These are phyloP conservation scores for Phytophthora syringae DNA, from an alignment of 352 stramenopile genomes.

Conservation along the genomic window DNA sequence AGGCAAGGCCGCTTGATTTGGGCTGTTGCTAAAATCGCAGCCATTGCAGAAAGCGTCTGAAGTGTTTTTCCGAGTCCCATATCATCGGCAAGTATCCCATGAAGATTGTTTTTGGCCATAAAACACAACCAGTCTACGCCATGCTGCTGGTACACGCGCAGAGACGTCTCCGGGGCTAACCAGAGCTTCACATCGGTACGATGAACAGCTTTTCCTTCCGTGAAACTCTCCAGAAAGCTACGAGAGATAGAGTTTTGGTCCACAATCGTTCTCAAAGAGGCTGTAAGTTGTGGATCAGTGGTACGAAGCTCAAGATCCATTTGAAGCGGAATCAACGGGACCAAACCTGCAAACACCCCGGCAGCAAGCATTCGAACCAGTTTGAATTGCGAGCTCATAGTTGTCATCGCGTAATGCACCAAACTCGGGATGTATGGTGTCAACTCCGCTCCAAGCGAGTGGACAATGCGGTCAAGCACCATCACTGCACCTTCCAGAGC, in stretches of 20 bases:
- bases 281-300: conserved; percentile 6
- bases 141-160: conserved; percentile 82
- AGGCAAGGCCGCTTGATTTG: conserved; percentile 44
- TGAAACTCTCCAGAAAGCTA: conserved; percentile 69
- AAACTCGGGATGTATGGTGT: conserved; percentile 72
- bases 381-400: conserved; percentile 58
- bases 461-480: conserved; percentile 64
- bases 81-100: conserved; percentile 86
- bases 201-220: conserved; percentile 64
- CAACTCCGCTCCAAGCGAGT: conserved; percentile 37
- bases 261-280: conserved; percentile 36
- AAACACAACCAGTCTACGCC: conserved; percentile 83
- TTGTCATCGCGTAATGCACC: conserved; percentile 71
- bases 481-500: conserved; percentile 52
- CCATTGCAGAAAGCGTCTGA: conserved; percentile 92
- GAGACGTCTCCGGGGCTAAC: conserved; percentile 33
- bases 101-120: conserved; percentile 72
- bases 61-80: conserved; percentile 96
- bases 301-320: conserved; percentile 62
- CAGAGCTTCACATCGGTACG: conserved; percentile 38
- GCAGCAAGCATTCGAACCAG: conserved; percentile 56
- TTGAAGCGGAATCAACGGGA: conserved; percentile 75
- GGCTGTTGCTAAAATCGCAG: conserved; percentile 47
- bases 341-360: conserved; percentile 69
- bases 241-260: conserved; percentile 65